Base-by-base conservation (phyloP, 768 basidiomycete genomes). In the Tricholoma sp. region DNA sequence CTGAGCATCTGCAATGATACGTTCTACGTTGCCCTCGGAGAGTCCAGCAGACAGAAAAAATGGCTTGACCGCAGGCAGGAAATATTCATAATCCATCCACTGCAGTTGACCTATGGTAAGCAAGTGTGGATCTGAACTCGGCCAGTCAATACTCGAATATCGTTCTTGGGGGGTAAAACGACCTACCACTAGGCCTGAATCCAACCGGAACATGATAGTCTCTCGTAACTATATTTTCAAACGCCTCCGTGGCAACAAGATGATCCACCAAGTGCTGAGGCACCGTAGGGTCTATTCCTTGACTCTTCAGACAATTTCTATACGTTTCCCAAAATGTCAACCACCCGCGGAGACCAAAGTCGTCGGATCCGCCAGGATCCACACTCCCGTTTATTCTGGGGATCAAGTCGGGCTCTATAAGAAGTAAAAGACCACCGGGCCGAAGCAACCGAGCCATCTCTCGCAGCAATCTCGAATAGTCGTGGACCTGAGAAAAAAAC, bases 71-170 rank as follows among this genome's bases (percentile, higher is more conserved):
- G 84, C 83, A 32, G 84, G 84, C 36, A 88, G 72, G 58, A 88
- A 76, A 20, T 81, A 74, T 60, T 88, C 87, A 61, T 81, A 83
- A 58, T 82, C 80, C 83, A 88, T 82, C 87, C 87, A 88, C 39
- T 85, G 84, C 18, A 88, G 69, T 62, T 88, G 85, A 6, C 85
- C 86, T 50, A 86, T 78, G 20, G 83, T 86, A 34, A 88, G 75
- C 34, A 80, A 74, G 52, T 78, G 70, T 7, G 76, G 74, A 67
- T 88, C 86, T 88, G 50, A 17, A 57, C 50, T 52, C 28, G 18
- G 20, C n/a, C n/a, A 41, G 28, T 45, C 34, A 53, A 18, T 55
- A 53, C 33, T 47, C 36, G 54, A 13, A 59, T 50, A 34, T 41
- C 54, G 18, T 54, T 55, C 57, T 44, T 32, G n/a, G 32, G 54